Conservation (phyloP, 257 asterid species). For the Striga asiatica region DNA sequence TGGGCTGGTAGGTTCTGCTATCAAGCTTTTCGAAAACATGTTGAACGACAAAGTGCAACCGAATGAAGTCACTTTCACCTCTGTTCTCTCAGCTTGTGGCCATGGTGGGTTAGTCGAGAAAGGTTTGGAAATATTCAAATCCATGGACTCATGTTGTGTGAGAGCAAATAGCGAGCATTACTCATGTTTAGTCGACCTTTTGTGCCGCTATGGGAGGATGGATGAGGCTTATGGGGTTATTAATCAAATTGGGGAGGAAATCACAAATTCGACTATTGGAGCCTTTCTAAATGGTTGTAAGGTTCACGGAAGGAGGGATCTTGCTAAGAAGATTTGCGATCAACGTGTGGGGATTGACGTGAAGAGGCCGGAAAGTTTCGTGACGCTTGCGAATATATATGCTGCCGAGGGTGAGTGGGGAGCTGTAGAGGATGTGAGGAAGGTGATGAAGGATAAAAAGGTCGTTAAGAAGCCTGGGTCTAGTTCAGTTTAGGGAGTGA, state of each 20-base stretch:
- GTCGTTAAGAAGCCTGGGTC: constrained; percentile 39
- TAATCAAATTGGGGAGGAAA: constrained; percentile 24
- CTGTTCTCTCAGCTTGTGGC: constrained; percentile 45
- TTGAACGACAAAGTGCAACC: constrained; percentile 28
- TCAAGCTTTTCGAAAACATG: constrained; percentile 38
- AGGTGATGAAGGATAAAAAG: constrained; percentile 35
- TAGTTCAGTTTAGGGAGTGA: constrained; percentile 24
- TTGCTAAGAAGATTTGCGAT: constrained; percentile 36
- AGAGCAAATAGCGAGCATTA: constrained; percentile 34
- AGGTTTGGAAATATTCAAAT: constrained; percentile 34
- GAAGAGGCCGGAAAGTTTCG: constrained; percentile 37
- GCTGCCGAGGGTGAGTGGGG: constrained; percentile 57
- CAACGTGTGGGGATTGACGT: constrained; percentile 21
- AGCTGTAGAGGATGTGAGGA: constrained; percentile 39
- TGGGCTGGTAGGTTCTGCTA: constrained; percentile 39
- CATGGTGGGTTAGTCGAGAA: constrained; percentile 44
- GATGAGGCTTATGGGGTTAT: constrained; percentile 36
- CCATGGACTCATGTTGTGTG: constrained; percentile 25
- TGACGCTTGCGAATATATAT: constrained; percentile 41
- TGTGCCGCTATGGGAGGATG: constrained; percentile 48
- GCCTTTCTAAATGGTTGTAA: constrained; percentile 58
- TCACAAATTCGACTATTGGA: constrained; percentile 30
- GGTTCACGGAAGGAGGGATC: constrained; percentile 50
- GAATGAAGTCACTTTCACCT: constrained; percentile 39
- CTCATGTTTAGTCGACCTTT: constrained; percentile 43